Evolutionary conservation across 768 basidiomycete genomes (phyloP), one percentile per base, ranked within the genome.

Genomic region (Lentinus tigrinus): DNA sequence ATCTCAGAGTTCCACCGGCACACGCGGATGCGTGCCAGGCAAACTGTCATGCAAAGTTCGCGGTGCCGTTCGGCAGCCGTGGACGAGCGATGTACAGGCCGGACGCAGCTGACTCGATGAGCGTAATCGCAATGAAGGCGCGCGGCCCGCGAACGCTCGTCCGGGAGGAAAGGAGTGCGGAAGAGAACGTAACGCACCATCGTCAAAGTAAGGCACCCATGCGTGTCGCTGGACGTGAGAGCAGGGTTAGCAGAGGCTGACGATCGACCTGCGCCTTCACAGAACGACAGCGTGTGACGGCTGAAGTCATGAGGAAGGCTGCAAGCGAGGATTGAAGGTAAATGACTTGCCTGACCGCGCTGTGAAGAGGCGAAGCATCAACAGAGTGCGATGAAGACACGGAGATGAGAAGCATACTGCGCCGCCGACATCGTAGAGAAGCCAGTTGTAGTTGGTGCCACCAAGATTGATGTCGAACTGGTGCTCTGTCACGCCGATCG

Each of bases 131-230:
- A 23, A 23, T 17, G 23, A 5, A 26, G 24, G n/a, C n/a, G n/a
- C n/a, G n/a, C n/a, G n/a, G n/a, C n/a, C n/a, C 44, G 23, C 17
- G 44, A 6, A 27, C 44, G 27, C 44, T 21, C 44, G 44, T 21
- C 21, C 13, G 44, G 44, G 8, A 43, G 43, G 23, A 26, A 46
- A 19, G 10, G 36, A 42, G 62, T 53, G 59, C 59, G 26, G 56
- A 50, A 17, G 19, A 34, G 23, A 13, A 44, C 40, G 51, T 50
- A 40, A 75, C 81, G 64, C 70, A 85, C 88, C 89, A 68, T 92
- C 90, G 68, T 93, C 91, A 63, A 93, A 93, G 72, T 85, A 93
- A 28, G 91, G 88, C 40, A 87, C 83, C 91, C 91, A 93, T 6
- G 87, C 85, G 64, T 85, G 88, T 65, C 91, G 78, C 87, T 91